Evolutionary conservation across 345 rosid genomes (phyloP).

Genomic region (Pugionium dolabratum): DNA sequence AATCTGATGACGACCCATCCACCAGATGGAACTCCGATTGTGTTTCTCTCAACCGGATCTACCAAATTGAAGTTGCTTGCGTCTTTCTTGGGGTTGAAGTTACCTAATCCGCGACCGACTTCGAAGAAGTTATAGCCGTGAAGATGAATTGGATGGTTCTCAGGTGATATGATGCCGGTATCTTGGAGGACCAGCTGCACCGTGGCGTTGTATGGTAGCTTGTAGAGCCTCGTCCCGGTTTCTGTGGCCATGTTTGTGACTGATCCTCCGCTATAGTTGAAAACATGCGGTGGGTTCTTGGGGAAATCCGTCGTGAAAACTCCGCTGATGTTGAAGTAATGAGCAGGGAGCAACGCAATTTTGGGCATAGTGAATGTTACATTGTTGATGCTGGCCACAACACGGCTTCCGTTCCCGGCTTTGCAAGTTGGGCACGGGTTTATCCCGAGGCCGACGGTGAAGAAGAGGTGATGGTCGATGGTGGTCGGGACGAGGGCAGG

Average conservation of each 20-base stretch:
- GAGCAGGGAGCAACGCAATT: slow-evolving; percentile 75
- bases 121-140: slow-evolving; percentile 89
- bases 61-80: slow-evolving; percentile 69
- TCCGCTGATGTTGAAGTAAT: slow-evolving; percentile 70
- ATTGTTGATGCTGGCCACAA: slow-evolving; percentile 76
- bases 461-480: slow-evolving; percentile 70
- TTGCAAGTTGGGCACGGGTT: slow-evolving; percentile 81
- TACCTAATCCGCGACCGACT: slow-evolving; percentile 76
- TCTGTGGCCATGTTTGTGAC: slow-evolving; percentile 59
- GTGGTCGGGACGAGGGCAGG: slow-evolving; percentile 76
- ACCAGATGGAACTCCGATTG: slow-evolving; percentile 85
- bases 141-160: slow-evolving; percentile 87
- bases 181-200: slow-evolving; percentile 88
- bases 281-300: slow-evolving; percentile 56
- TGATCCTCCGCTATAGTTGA: slow-evolving; percentile 65
- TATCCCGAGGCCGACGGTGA: slow-evolving; percentile 77
- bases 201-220: slow-evolving; percentile 64
- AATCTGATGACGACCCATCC: slow-evolving; percentile 94
- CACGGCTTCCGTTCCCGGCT: slow-evolving; percentile 72
- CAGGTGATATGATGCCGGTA: slow-evolving; percentile 72
- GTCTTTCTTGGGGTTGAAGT: slow-evolving; percentile 62
- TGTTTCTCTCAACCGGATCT: slow-evolving; percentile 96
- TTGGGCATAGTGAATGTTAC: slow-evolving; percentile 85
- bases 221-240: slow-evolving; percentile 64
- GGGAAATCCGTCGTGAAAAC: slow-evolving; percentile 93